Percentiles rank a stretch among this genome's conserved stretches.
These are phyloP conservation scores for Chlorokybus atmophyticus DNA, from an alignment of 139 green algal species.

Conservation along the genomic window DNA sequence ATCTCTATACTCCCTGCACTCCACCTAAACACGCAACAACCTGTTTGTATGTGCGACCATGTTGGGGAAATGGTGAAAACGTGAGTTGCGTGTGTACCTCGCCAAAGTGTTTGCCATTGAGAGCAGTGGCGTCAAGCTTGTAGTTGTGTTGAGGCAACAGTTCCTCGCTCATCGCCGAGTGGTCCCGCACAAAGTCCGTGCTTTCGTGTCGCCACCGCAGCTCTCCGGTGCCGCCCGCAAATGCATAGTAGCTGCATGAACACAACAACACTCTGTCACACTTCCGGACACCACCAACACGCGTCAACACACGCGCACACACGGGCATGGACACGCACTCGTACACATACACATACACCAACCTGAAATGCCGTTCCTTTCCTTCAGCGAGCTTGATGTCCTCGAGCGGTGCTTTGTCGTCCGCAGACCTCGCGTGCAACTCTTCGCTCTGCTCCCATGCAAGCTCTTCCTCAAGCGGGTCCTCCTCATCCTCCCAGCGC, in stretches of 20 bases:
- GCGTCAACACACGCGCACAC: no score
- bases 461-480: slow-evolving; percentile 33
- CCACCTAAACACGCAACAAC: slow-evolving; percentile 25
- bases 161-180: slow-evolving; percentile 38
- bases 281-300: no score
- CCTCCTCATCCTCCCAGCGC: slow-evolving; percentile 14
- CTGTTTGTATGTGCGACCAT: no score
- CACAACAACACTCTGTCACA: no score
- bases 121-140: slow-evolving; percentile 43
- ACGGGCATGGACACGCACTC: no score
- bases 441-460: slow-evolving; percentile 16
- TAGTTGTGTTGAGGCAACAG: slow-evolving; percentile 72
- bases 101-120: slow-evolving; percentile 16
- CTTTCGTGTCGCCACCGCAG: slow-evolving; percentile 54
- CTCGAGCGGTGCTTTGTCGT: background rate
- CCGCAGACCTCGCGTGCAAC: background rate
- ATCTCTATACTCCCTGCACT: slow-evolving; percentile 81
- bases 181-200: slow-evolving; percentile 51
- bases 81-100: slow-evolving; percentile 3
- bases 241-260: slow-evolving; percentile 90
- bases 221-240: slow-evolving; percentile 53
- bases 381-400: no score
- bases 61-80: background rate
- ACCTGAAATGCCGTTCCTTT: no score
- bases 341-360: no score